Evolutionary conservation across 129 eudicot species (phyloP).

Genomic region (carrot (Daucus carota)): DH1_v3.0 NC_030388.2:17517001-17517500

Average conservation of each 20-base stretch:
- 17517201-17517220: too few relatives aligned
- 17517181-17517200: too few relatives aligned
- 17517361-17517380: neutral
- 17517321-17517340: neutral
- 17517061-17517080: constrained; percentile 53
- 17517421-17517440: constrained; percentile 63
- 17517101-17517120: constrained; percentile 76
- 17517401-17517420: neutral
- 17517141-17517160: neutral
- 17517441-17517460: constrained; percentile 60
- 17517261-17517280: constrained; percentile 64
- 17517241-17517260: constrained; percentile 81
- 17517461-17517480: constrained; percentile 54
- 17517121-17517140: constrained; percentile 25
- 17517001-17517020: neutral
- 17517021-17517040: constrained; percentile 33
- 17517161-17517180: neutral
- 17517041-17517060: constrained; percentile 31
- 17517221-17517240: neutral
- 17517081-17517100: constrained; percentile 56
- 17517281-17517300: constrained; percentile 64
- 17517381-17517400: neutral
- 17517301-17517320: constrained; percentile 58
- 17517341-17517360: neutral
- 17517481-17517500: constrained; percentile 46